A percentile compares a stretch with the other conserved stretches of the same genome.
Conservation (phyloP, 2,329 filamentous ascomycete species). For the Clonostachys rhizophaga region DNA sequence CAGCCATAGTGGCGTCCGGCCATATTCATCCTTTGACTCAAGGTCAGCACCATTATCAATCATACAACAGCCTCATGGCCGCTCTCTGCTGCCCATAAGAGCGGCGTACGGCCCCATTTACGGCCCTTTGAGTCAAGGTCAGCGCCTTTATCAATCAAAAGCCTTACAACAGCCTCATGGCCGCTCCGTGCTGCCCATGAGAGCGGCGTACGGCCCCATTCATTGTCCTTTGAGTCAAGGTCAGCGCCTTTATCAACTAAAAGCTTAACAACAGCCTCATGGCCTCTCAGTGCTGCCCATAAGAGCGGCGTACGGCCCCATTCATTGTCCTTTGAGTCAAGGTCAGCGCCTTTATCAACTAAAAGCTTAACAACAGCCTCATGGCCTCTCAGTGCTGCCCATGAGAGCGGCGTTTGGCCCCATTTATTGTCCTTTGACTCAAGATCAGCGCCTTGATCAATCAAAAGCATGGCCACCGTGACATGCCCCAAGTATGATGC, state of each 20-base stretch:
- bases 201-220: not conserved
- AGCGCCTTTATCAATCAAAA: too few relatives aligned
- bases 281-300: too few relatives aligned
- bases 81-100: too few relatives aligned
- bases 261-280: not conserved
- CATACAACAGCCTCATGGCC: too few relatives aligned
- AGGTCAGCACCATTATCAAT: too few relatives aligned
- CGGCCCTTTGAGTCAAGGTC: too few relatives aligned
- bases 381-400: conserved; percentile 1
- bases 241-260: not conserved
- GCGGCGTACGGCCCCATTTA: too few relatives aligned
- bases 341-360: conserved; percentile 2
- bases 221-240: not conserved
- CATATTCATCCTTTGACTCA: too few relatives aligned
- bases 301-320: not conserved
- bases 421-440: not conserved
- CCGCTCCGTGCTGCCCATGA: conserved; percentile 1
- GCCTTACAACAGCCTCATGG: not conserved
- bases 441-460: not conserved
- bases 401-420: not conserved
- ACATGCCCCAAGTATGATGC: conserved; percentile 2
- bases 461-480: not conserved
- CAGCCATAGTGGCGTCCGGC: too few relatives aligned
- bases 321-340: too few relatives aligned
- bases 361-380: conserved; percentile 2